Base-by-base conservation (phyloP, 441 rosid genomes). In the Brassica balearica region DNA sequence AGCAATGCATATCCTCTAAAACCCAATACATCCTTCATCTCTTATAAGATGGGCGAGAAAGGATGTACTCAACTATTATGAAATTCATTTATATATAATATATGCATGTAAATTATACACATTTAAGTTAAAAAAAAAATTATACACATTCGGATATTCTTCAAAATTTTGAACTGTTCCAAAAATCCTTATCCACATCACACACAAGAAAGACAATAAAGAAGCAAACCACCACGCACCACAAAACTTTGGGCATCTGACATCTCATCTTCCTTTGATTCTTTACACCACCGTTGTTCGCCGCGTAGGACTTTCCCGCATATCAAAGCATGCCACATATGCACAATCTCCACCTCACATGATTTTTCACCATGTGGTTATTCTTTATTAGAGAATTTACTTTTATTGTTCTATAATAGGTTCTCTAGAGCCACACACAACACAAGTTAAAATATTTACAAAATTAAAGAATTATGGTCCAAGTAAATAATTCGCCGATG, bases 231-330 rank as follows among this genome's bases (percentile, higher is more conserved):
- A 63, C 43, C 19, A 61, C 46, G 23, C n/a, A 61, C 74, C 64
- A 53, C 53, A 46, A 46, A 46, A 46, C 53, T 46, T 12, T 12
- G 14, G 12, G 53, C 48, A 69, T 63, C 8, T 68, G 75, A 74
- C 82, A 74, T 55, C 55, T 74, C 82, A 79, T 69, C 75, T 66
- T 17, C 71, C 17, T 10, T 77, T 79, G 82, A 68, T 69, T 74
- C 78, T 79, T 73, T 53, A 25, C 22, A 73, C 67, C 75, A 43
- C 78, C 71, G 2, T 15, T n/a, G 59, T 5, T 69, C 58, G 67
- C 53, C 82, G 64, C 82, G 75, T 69, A 38, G 15, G 72, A 53
- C n/a, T 63, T 29, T 3, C 75, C 75, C 67, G 4, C 59, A 34
- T 62, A n/a, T 29, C 5, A 0, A 56, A 77, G 51, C 19, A 19